phyloP scores from a whole-genome alignment of 352 stramenopile genomes.

The Phytophthora parvispora region DNA sequence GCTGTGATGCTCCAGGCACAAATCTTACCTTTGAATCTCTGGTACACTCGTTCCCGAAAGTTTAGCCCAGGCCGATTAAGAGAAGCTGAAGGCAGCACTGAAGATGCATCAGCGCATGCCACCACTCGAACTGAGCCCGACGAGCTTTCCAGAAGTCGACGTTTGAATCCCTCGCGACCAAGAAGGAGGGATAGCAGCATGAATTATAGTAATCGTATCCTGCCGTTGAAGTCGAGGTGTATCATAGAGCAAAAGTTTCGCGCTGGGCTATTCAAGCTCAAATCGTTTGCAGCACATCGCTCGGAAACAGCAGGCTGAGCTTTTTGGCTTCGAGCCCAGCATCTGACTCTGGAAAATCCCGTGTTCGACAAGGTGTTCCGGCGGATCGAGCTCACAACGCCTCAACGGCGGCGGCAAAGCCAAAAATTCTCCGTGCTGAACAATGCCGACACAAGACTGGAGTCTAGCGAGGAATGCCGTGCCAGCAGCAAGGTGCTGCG shows the following conservation, averaged over 20 bases:
- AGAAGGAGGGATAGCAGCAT: too few relatives aligned
- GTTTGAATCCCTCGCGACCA: too few relatives aligned
- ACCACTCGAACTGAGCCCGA: too few relatives aligned
- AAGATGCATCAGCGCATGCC: too few relatives aligned
- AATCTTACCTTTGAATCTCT: not conserved
- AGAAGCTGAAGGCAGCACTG: not conserved
- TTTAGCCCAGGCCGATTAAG: not conserved
- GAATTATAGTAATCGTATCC: too few relatives aligned
- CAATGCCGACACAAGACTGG: not conserved
- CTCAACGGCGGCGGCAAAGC: not conserved
- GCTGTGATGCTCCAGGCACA: constrained; percentile 1
- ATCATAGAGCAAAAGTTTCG: not conserved
- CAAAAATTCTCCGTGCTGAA: not conserved
- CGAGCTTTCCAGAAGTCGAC: too few relatives aligned
- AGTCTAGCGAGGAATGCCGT: not conserved
- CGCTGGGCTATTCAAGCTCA: too few relatives aligned
- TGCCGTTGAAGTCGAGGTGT: not conserved
- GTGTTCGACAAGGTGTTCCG: not conserved
- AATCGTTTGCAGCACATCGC: not conserved
- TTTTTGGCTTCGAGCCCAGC: not conserved
- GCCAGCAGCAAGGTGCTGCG: too few relatives aligned
- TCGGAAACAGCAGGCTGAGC: not conserved
- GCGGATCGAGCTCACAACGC: not conserved
- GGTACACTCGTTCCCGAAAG: too few relatives aligned
- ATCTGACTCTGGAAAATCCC: not conserved